These are phyloP conservation scores for Gossypium australe DNA, from an alignment of 345 rosid genomes.

Conservation along the genomic window DNA sequence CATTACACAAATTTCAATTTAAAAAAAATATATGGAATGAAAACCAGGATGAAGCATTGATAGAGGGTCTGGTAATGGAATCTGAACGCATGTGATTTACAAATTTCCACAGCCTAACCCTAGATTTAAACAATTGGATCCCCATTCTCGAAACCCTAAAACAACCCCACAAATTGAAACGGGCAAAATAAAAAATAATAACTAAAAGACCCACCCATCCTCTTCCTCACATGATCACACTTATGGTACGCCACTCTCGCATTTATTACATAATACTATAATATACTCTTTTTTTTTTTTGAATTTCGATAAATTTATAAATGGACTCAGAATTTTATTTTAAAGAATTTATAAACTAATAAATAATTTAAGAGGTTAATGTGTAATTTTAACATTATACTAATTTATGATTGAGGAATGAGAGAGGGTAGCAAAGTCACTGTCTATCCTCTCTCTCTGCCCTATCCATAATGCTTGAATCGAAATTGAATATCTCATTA, in stretches of 20 bases:
- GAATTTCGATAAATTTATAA: too few relatives aligned
- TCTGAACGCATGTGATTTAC: conserved; percentile 1
- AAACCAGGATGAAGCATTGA: neutral
- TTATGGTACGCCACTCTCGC: conserved; percentile 6
- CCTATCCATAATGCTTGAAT: too few relatives aligned
- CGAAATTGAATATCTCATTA: too few relatives aligned
- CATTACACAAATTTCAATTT: too few relatives aligned
- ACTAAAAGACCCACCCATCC: neutral
- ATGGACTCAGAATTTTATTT: too few relatives aligned
- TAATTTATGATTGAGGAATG: too few relatives aligned
- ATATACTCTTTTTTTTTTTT: too few relatives aligned
- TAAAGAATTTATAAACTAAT: too few relatives aligned
- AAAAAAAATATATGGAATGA: neutral
- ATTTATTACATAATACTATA: neutral
- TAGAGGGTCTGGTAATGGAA: neutral
- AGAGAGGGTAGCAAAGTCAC: too few relatives aligned
- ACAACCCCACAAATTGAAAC: neutral
- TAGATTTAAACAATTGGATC: neutral
- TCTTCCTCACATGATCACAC: conserved; percentile 11
- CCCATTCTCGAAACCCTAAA: neutral
- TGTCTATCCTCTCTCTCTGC: too few relatives aligned
- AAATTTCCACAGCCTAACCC: neutral
- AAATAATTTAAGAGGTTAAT: too few relatives aligned
- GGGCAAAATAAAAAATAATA: neutral
- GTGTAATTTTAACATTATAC: too few relatives aligned